Base-by-base conservation (phyloP, 2,329 filamentous ascomycete species). In the Beauveria bassiana region DNA sequence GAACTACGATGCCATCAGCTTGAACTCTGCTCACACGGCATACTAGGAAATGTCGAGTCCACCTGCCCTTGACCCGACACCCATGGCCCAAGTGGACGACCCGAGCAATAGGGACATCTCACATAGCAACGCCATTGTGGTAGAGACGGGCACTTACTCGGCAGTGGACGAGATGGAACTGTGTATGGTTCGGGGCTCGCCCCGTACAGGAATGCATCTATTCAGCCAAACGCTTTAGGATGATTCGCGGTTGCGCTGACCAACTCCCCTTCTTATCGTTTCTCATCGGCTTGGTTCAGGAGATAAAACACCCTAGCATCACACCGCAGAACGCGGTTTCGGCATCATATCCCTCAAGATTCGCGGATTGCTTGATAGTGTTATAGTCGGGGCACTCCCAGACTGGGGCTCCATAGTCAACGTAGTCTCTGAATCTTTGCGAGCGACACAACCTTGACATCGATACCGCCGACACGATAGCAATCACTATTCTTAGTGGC, bases 361-460 rank as follows among this genome's bases (percentile, higher is more conserved):
- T 24, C 38, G 18, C 16, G 52, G 40, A 9, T 28, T 16, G 18
- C 52, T 45, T 2, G 16, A 43, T 16, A 9, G 40, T 5, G 9
- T 31, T 20, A 3, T 40, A 5, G 9, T 55, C 34, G 24, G 9
- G 28, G 38, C 38, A 5, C 52, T 55, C 24, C 52, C 24, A 2
- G 52, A 55, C 22, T 45, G 22, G 52, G 16, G 52, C 6, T 54
- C 38, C 24, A 18, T 40, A 16, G 52, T 54, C 38, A 43, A 55
- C n/a, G 40, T 40, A 24, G 22, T 55, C 22, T 55, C 52, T 8
- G 38, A 55, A 9, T 14, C 16, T 64, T 42, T 24, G 50, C 46
- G n/a, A 49, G 42, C 59, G 20, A 22, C 20, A 58, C 43, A 45
- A 57, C 51, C n/a, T 61, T 51, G 16, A 53, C 50, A 40, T 54